Percentiles rank a stretch among this genome's conserved stretches.
Conservation (phyloP, 2,329 filamentous ascomycete genomes). For the Ophidiomyces ophidiicola region DNA sequence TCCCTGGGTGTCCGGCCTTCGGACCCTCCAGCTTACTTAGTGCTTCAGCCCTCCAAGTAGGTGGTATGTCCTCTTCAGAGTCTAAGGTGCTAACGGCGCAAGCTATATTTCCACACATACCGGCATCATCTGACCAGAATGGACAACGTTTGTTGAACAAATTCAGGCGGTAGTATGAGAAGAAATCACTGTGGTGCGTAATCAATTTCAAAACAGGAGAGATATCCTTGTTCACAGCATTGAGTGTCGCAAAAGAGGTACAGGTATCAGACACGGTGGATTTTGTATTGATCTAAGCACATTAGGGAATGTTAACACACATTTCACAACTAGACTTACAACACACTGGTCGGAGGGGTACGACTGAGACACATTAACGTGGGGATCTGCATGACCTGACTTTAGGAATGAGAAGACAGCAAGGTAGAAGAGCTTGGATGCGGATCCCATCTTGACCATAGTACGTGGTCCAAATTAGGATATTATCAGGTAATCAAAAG, state of each 20-base stretch:
- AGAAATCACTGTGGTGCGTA: constrained; percentile 85
- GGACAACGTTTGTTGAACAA: constrained; percentile 89
- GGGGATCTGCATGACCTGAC: constrained; percentile 39
- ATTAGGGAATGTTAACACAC: background rate
- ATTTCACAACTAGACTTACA: background rate
- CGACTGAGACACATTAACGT: constrained; percentile 40
- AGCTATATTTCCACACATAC: constrained; percentile 92
- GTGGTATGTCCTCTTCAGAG: constrained; percentile 85
- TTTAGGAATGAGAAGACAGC: constrained; percentile 49
- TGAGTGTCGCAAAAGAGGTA: constrained; percentile 82
- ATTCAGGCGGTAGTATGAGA: constrained; percentile 92
- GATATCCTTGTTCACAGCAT: constrained; percentile 65
- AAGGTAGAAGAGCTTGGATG: constrained; percentile 47
- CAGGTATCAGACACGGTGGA: constrained; percentile 89
- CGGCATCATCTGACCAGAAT: constrained; percentile 87
- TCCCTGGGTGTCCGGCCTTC: constrained; percentile 75
- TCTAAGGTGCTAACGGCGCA: constrained; percentile 93
- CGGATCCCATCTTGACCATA: constrained; percentile 43
- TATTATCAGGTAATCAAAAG: too few relatives aligned
- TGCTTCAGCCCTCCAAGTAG: constrained; percentile 82
- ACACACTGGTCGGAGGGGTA: constrained; percentile 12
- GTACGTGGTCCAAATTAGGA: too few relatives aligned
- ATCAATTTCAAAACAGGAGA: constrained; percentile 68
- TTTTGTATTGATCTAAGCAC: constrained; percentile 64
- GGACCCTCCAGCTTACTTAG: constrained; percentile 86